Base-by-base conservation (phyloP, 805 yeast species). In the Cyberlindnera subsufficiens region DNA sequence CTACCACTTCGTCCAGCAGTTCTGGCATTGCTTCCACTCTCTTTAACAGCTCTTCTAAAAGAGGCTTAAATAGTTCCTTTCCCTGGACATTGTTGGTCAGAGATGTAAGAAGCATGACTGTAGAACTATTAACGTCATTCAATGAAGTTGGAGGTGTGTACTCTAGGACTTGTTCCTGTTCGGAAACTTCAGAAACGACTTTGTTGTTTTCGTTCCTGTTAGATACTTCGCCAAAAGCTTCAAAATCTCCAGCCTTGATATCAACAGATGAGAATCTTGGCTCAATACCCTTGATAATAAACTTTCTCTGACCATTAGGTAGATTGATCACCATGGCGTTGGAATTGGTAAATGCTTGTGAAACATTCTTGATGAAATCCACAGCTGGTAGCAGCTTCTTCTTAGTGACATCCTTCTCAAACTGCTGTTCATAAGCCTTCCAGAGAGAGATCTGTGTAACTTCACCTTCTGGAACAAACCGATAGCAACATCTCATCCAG, bases 391-490 rank as follows among this genome's bases (percentile, higher is more conserved):
- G 71, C 39, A 91, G 67, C 52, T 79, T 77, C 43, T 74, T 70
- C 32, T 76, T 71, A 54, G 67, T 13, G 64, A 68, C 69, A 42
- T 75, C 77, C 42, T 74, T 75, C 47, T 83, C 83, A 56, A 93
- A 93, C 60, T 85, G 93, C 13, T 80, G 69, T 61, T 93, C 98
- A 65, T 93, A 93, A 1, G 96, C 80, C 61, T 89, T 87, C 99
- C 99, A 93, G 35, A 93, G 73, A 16, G 95, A 85, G 20, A 93
- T 90, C 65, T 93, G 99, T 0, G 97, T 89, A 10, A 90, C 96
- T 58, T 89, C 96, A 4, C 91, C 88, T 8, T 74, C 79, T 10
- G 75, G 68, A 36, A 72, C 78, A 5, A 95, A 88, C 53, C 82
- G 89, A 65, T 89, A 93, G 51, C 91, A 83, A 52, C 96, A 82